phyloP scores from a whole-genome alignment of 257 asterid genomes.

The Ilex asprella region DNA sequence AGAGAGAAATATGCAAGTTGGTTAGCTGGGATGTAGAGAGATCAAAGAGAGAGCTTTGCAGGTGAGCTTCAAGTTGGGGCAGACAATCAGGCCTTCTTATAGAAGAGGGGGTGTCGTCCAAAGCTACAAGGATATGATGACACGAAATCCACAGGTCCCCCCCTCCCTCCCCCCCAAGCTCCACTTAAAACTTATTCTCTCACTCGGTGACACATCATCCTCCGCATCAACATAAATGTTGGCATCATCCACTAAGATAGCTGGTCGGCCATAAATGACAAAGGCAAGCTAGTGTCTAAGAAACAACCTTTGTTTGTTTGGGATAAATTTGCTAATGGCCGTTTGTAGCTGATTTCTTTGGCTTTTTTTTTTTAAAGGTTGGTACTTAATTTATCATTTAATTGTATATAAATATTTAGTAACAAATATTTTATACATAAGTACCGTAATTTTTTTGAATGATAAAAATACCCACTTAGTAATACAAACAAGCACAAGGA shows the following conservation, averaged over 20 bases:
- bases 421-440: no score
- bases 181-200: not conserved
- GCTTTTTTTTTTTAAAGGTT: no score
- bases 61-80: constrained; percentile 15
- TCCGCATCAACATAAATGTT: constrained; percentile 19
- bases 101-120: constrained; percentile 17
- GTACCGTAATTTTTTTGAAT: no score
- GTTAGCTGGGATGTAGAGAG: not conserved
- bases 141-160: constrained; percentile 4
- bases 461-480: no score
- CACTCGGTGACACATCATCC: constrained; percentile 13
- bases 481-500: no score
- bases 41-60: not conserved
- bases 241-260: constrained; percentile 24
- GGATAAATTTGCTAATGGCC: not conserved
- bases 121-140: constrained; percentile 5
- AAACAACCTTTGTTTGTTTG: no score
- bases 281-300: no score
- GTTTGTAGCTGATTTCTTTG: no score
- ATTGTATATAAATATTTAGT: no score
- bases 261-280: constrained; percentile 36
- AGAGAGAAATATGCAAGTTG: not conserved
- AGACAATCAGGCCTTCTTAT: constrained; percentile 26
- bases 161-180: constrained; percentile 11
- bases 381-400: no score